These are phyloP conservation scores for Pseudogymnoascus sp. DNA, from an alignment of 2,329 filamentous ascomycete species.

Conservation along the genomic window DNA sequence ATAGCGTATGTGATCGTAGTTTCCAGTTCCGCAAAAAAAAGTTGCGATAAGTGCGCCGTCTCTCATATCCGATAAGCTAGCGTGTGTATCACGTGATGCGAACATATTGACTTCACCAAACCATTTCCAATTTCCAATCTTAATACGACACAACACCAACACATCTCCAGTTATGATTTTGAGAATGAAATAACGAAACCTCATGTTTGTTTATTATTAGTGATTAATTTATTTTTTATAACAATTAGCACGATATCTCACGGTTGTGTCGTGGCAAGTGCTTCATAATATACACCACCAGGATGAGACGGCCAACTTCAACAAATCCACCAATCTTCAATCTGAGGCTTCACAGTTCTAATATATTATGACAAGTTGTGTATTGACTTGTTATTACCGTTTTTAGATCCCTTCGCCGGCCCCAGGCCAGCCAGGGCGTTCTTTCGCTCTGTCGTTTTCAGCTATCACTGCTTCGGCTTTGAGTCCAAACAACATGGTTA, in stretches of 20 bases:
- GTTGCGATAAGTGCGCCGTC: slow-evolving; percentile 4
- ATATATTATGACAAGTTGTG: neutral
- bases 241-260: neutral
- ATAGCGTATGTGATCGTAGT: slow-evolving; percentile 3
- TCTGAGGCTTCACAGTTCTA: neutral
- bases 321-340: neutral
- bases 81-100: neutral
- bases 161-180: neutral
- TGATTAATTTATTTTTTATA: neutral
- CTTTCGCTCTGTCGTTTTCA: neutral
- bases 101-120: neutral
- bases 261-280: neutral
- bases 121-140: neutral
- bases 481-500: neutral
- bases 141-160: neutral
- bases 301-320: neutral
- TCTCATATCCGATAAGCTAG: slow-evolving; percentile 8
- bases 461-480: neutral
- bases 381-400: neutral
- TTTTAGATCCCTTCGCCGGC: neutral
- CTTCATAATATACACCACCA: neutral
- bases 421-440: neutral
- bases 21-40: slow-evolving; percentile 6
- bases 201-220: neutral
- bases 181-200: neutral